These are phyloP conservation scores for Setaria italica DNA, from an alignment of 202 grass and related monocot species.

Conservation along the genomic window DNA sequence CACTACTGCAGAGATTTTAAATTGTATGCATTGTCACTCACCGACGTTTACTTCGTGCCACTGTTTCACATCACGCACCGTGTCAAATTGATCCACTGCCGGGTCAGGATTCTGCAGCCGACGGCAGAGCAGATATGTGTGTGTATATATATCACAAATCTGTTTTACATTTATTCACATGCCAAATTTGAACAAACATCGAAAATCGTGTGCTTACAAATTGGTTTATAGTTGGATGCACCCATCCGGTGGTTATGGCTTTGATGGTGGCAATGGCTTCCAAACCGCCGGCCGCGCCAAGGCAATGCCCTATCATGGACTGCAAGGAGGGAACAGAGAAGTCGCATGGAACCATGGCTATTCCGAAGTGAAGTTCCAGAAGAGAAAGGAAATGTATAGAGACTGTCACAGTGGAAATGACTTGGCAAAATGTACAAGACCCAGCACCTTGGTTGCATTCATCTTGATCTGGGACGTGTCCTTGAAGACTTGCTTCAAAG, in stretches of 20 bases:
- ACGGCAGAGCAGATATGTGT: no score
- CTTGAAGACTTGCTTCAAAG: slow-evolving; percentile 67
- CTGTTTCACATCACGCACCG: slow-evolving; percentile 51
- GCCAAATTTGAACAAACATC: not conserved
- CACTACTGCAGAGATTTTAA: not conserved
- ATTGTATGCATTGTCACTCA: slow-evolving; percentile 18
- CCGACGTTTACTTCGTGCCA: slow-evolving; percentile 62
- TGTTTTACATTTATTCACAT: not conserved
- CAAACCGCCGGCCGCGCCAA: slow-evolving; percentile 57
- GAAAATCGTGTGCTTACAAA: slow-evolving; percentile 34
- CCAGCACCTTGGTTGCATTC: slow-evolving; percentile 67
- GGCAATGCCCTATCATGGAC: slow-evolving; percentile 70
- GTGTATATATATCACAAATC: not conserved
- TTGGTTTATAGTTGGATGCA: slow-evolving; percentile 56
- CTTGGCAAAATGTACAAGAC: not conserved
- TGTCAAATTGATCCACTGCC: slow-evolving; percentile 48
- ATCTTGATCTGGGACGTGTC: slow-evolving; percentile 55
- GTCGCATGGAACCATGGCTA: not conserved
- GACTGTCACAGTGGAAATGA: not conserved
- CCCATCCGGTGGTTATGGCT: slow-evolving; percentile 63
- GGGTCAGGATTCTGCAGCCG: slow-evolving; percentile 61
- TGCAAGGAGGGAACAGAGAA: not conserved
- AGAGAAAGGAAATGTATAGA: slow-evolving; percentile 7
- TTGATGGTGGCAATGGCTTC: slow-evolving; percentile 69
- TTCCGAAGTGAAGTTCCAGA: not conserved